Evolutionary conservation across 345 rosid species (phyloP), one percentile per base, ranked within the genome.

Genomic region (Tarenaya hassleriana): DNA sequence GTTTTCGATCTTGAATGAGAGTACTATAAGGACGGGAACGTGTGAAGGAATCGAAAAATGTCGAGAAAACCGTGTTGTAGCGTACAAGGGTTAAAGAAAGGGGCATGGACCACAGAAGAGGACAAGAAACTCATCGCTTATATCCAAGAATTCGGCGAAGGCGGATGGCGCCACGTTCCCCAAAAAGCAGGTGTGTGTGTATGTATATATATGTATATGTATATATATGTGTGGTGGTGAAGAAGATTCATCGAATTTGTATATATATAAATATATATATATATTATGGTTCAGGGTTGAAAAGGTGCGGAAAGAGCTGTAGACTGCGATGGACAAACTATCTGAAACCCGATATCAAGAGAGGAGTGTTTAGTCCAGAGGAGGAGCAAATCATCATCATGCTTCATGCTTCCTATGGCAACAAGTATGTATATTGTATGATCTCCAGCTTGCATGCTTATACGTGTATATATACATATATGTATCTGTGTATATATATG

Each of bases 231-330:
- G n/a, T n/a, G n/a, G n/a, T n/a, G n/a, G n/a, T n/a, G n/a, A n/a
- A n/a, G n/a, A n/a, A n/a, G n/a, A n/a, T n/a, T n/a, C n/a, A n/a
- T n/a, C n/a, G n/a, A n/a, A n/a, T n/a, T n/a, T n/a, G n/a, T n/a
- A n/a, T n/a, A n/a, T n/a, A n/a, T n/a, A n/a, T 42, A 13, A 17
- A 41, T 41, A 10, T 47, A 55, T 5, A 16, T 41, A 55, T 48
- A 20, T 44, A 55, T 37, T 18, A n/a, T n/a, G n/a, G n/a, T n/a
- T 7, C 52, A 73, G 77, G 74, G 33, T 63, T 73, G 11, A 64
- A 69, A 43, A 55, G 77, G 50, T 69, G 77, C 55, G 77, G 77
- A 48, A 73, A 73, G 68, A 73, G 77, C 52, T 73, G 77, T 54
- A 53, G 77, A 62, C 35, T 73, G 54, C 59, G 77, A 34, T 73